Percentiles rank a stretch among this genome's conserved stretches.
Conservation (phyloP, 2,329 filamentous ascomycete genomes). For the Septoria linicola region DNA sequence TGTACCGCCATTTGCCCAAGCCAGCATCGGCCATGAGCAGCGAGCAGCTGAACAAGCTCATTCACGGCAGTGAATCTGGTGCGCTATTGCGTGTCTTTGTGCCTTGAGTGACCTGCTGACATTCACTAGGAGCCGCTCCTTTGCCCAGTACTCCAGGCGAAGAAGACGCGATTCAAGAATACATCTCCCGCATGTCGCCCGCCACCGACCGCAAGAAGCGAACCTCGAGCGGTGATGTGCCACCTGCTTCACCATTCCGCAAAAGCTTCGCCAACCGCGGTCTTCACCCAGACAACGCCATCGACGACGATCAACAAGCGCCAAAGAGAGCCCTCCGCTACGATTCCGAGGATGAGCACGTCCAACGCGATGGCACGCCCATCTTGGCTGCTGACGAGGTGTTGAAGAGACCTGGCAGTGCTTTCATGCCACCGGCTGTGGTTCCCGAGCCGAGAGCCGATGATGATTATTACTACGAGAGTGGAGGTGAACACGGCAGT, state of each 20-base stretch:
- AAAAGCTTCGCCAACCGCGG: slow-evolving; percentile 47
- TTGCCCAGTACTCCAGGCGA: slow-evolving; percentile 78
- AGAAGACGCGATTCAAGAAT: slow-evolving; percentile 84
- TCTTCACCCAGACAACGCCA: slow-evolving; percentile 35
- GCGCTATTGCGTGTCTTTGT: slow-evolving; percentile 3
- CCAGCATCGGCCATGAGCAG: slow-evolving; percentile 84
- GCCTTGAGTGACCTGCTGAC: slow-evolving; percentile 17
- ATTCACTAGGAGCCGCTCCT: slow-evolving; percentile 17
- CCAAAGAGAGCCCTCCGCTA: slow-evolving; percentile 42
- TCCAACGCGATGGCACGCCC: slow-evolving; percentile 67
- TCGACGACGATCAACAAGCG: slow-evolving; percentile 44
- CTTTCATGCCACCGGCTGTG: slow-evolving; percentile 75
- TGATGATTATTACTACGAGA: slow-evolving; percentile 53
- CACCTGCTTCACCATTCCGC: slow-evolving; percentile 45
- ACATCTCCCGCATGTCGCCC: slow-evolving; percentile 72
- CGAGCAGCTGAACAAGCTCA: slow-evolving; percentile 85
- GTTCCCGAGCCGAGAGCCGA: slow-evolving; percentile 63
- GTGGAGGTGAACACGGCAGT: slow-evolving; percentile 43
- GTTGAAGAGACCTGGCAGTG: slow-evolving; percentile 66
- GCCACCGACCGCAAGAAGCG: slow-evolving; percentile 42
- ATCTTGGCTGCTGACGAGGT: slow-evolving; percentile 90
- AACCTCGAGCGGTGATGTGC: slow-evolving; percentile 39
- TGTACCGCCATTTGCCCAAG: slow-evolving; percentile 60
- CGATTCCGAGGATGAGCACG: slow-evolving; percentile 43
- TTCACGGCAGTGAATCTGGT: slow-evolving; percentile 67